Evolutionary conservation across 202 grass and related monocot genomes (phyloP), one percentile per base, ranked within the genome.

Genomic region (Musa balbisiana): DNA sequence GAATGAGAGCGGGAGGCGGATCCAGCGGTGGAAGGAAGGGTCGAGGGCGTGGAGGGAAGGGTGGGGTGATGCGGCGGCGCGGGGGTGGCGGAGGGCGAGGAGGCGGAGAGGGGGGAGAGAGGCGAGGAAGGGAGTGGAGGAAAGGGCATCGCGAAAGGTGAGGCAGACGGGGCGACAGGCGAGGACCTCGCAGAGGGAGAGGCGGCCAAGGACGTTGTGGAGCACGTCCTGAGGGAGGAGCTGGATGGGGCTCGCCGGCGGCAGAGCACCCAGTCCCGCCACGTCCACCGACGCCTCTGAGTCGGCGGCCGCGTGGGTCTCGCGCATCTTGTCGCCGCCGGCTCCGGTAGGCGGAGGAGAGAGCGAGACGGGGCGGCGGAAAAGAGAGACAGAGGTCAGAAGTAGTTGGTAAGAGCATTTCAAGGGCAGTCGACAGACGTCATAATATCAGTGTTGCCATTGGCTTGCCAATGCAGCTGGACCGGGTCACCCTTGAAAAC

Each of bases 1-100:
- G 90, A 79, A 93, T 73, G 27, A 84, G 72, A 43, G 71, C 16
- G 79, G 90, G 77, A 75, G 88, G 77, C 3, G 91, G 75, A 86
- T 80, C 94, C 74, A 92, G 68, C 73, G 88, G 88, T 33, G 83
- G 87, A 85, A 72, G 70, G 72, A 73, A 83, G 83, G 52, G 65
- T 79, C 65, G 22, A 79, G 56, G 56, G 74, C 74, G 58, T 76
- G 74, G 74, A 76, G 74, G 56, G 23, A 51, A 58, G 74, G 33
- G 65, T 53, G 11, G 3, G 52, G 12, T 73, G 86, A 73, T 16
- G 53, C 5, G 23, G 60, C 63, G 51, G 90, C 90, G 51, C 86
- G 86, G 26, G 88, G 94, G 85, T 86, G 90, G 83, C 88, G 88
- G 70, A 97, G 93, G 76, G 87, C 84, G 78, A 89, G 88, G 65